These are phyloP conservation scores for Syzygium syzygioides DNA, from an alignment of 441 rosid species.

Conservation along the genomic window DNA sequence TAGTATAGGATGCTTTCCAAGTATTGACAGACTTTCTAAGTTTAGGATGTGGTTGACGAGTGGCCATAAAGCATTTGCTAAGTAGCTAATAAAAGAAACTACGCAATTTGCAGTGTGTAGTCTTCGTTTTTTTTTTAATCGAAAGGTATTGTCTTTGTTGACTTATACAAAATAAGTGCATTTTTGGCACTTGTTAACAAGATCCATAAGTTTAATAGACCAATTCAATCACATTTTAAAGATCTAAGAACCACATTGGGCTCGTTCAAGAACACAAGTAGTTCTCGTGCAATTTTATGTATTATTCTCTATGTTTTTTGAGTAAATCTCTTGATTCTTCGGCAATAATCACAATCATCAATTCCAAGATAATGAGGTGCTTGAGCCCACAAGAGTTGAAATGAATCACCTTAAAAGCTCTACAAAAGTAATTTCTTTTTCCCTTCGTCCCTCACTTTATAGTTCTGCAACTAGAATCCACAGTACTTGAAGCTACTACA, in stretches of 20 bases:
- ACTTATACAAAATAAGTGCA: background rate
- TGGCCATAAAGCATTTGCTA: background rate
- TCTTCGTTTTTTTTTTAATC: background rate
- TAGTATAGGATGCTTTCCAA: background rate
- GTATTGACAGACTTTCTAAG: background rate
- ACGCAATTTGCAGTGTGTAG: background rate
- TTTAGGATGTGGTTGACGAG: background rate
- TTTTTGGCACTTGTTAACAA: background rate
- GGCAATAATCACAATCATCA: background rate
- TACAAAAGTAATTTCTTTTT: background rate
- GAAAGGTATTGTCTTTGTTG: background rate
- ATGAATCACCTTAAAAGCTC: background rate
- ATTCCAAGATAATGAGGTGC: background rate
- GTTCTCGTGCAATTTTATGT: background rate
- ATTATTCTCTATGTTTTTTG: background rate
- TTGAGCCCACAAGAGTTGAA: background rate
- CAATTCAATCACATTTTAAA: background rate
- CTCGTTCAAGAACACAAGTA: background rate
- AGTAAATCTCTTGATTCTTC: background rate
- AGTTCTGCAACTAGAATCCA: background rate
- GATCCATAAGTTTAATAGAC: background rate
- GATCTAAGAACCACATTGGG: background rate
- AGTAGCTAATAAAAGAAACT: background rate
- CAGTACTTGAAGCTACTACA: background rate
- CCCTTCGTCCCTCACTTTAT: background rate